These are phyloP conservation scores for Blastosporella zonata DNA, from an alignment of 1,284 basidiomycete genomes.

Conservation along the genomic window DNA sequence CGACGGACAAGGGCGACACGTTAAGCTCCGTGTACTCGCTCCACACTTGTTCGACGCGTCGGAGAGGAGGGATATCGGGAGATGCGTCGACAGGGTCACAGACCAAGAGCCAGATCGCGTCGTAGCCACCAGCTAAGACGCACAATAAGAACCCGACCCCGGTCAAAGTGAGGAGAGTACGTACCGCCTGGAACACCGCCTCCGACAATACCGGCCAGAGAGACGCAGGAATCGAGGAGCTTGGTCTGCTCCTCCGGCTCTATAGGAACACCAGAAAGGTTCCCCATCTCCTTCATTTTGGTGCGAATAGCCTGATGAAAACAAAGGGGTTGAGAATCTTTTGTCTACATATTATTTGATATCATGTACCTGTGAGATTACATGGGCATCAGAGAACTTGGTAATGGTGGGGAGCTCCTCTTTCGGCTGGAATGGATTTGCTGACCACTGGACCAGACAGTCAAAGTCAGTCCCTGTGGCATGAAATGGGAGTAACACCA, in stretches of 20 bases:
- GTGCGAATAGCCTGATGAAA: slow-evolving; percentile 64
- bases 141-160: too few species aligned
- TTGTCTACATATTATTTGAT: not conserved
- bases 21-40: slow-evolving; percentile 63
- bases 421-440: slow-evolving; percentile 47
- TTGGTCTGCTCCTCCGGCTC: slow-evolving; percentile 89
- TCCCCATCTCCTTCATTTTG: slow-evolving; percentile 89
- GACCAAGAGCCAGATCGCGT: slow-evolving; percentile 92
- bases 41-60: slow-evolving; percentile 75
- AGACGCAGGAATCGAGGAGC: slow-evolving; percentile 80
- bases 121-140: slow-evolving; percentile 88
- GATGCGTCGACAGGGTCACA: slow-evolving; percentile 56
- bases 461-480: not conserved
- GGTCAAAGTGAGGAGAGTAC: slow-evolving; percentile 22
- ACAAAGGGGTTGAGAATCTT: not conserved
- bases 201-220: slow-evolving; percentile 82
- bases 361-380: slow-evolving; percentile 48
- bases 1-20: slow-evolving; percentile 78
- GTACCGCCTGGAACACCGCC: slow-evolving; percentile 95
- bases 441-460: slow-evolving; percentile 46
- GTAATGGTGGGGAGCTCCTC: slow-evolving; percentile 43
- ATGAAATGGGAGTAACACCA: slow-evolving; percentile 13
- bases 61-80: slow-evolving; percentile 40
- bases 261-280: slow-evolving; percentile 77
- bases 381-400: slow-evolving; percentile 55